These are phyloP conservation scores for Senna siamea DNA, from an alignment of 306 rosid genomes.

Conservation along the genomic window DNA sequence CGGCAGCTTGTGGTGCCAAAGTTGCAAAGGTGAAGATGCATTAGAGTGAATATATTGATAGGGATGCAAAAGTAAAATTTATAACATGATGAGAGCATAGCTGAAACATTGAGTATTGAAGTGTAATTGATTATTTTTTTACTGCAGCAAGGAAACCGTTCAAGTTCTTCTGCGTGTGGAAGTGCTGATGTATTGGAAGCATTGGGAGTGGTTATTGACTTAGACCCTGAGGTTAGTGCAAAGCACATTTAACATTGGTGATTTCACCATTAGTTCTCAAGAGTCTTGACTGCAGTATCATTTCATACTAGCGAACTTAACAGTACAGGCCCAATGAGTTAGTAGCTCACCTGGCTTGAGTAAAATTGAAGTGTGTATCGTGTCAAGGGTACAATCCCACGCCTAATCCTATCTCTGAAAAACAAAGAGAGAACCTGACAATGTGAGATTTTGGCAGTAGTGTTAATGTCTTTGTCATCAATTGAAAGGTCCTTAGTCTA, in stretches of 20 bases:
- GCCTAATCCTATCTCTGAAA: too few relatives aligned
- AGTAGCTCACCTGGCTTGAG: too few relatives aligned
- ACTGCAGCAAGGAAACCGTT: constrained; percentile 92
- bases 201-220: constrained; percentile 71
- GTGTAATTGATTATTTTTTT: background rate
- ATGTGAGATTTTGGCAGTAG: background rate
- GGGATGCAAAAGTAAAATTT: background rate
- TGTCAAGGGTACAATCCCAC: too few relatives aligned
- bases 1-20: constrained; percentile 97
- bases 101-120: background rate
- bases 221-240: constrained; percentile 70
- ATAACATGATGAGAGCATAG: background rate
- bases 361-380: too few relatives aligned
- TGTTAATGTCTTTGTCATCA: background rate
- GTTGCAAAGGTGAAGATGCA: constrained; percentile 77
- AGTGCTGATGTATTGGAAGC: constrained; percentile 95
- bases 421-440: too few relatives aligned
- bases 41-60: background rate
- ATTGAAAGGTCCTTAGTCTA: background rate
- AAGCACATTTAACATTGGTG: background rate
- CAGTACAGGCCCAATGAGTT: background rate
- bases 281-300: background rate
- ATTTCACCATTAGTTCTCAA: background rate
- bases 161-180: constrained; percentile 96
- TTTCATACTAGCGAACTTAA: background rate